A percentile compares a stretch with the other conserved stretches of the same genome.
These are phyloP conservation scores for Phytophthora meadii DNA, from an alignment of 352 stramenopile species.

Conservation along the genomic window DNA sequence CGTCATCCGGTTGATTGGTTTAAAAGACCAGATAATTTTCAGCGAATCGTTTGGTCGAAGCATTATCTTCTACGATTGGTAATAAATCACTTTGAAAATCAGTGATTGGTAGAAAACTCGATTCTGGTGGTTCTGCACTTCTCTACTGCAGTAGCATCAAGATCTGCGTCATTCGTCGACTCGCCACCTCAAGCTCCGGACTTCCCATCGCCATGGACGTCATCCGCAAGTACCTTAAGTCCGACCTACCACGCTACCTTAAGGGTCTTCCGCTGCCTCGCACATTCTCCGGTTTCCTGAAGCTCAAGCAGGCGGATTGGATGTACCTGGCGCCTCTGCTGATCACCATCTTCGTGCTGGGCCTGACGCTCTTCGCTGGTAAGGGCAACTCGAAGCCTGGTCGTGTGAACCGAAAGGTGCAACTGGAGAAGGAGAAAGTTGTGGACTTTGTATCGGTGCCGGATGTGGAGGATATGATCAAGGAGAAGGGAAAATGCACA, in stretches of 20 bases:
- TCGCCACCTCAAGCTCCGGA: background rate
- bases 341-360: slow-evolving; percentile 75
- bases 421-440: slow-evolving; percentile 87
- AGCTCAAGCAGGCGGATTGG: slow-evolving; percentile 88
- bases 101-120: slow-evolving; percentile 11
- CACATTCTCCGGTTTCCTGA: slow-evolving; percentile 83
- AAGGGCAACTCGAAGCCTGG: slow-evolving; percentile 62
- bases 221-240: slow-evolving; percentile 84
- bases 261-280: slow-evolving; percentile 83
- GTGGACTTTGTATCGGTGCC: slow-evolving; percentile 69
- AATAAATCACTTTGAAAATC: background rate
- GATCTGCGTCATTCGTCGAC: slow-evolving; percentile 30
- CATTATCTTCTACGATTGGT: slow-evolving; percentile 1
- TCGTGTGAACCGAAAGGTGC: slow-evolving; percentile 71
- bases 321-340: slow-evolving; percentile 85
- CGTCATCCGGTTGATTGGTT: slow-evolving; percentile 8
- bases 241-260: slow-evolving; percentile 82
- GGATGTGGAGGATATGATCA: slow-evolving; percentile 82
- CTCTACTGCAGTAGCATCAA: background rate
- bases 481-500: slow-evolving; percentile 84
- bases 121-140: slow-evolving; percentile 34
- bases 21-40: slow-evolving; percentile 3
- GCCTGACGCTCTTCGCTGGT: slow-evolving; percentile 73
- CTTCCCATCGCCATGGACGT: slow-evolving; percentile 63
- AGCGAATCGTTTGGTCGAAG: slow-evolving; percentile 12